A percentile compares a stretch with the other conserved stretches of the same genome.
phyloP scores from a whole-genome alignment of 2,329 filamentous ascomycete genomes.

The Fusarium buxicola region DNA sequence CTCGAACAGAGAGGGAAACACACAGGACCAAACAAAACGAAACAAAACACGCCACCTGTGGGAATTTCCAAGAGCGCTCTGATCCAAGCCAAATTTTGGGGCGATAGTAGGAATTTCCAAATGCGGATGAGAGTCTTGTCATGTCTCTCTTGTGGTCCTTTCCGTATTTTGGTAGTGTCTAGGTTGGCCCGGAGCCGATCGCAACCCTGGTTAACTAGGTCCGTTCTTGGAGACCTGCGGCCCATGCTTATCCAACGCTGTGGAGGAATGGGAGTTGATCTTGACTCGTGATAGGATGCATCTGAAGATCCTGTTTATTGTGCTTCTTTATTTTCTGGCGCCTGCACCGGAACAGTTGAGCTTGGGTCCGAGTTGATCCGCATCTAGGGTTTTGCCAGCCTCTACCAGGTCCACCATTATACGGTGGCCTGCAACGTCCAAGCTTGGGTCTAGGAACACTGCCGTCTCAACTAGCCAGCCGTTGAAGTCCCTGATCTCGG shows the following conservation, averaged over 20 bases:
- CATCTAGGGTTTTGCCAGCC: conserved; percentile 47
- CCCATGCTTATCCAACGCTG: conserved; percentile 26
- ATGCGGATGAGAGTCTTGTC: conserved; percentile 22
- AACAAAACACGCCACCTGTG: conserved; percentile 40
- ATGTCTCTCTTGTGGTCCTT: conserved; percentile 7
- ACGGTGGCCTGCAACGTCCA: conserved; percentile 55
- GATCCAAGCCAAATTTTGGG: conserved; percentile 7
- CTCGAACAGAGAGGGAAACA: conserved; percentile 32
- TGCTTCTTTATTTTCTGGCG: conserved; percentile 28
- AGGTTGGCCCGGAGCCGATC: conserved; percentile 32
- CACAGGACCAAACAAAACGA: conserved; percentile 36
- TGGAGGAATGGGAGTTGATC: conserved; percentile 30
- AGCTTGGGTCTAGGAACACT: conserved; percentile 49
- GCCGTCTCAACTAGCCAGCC: conserved; percentile 67
- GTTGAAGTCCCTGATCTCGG: conserved; percentile 70
- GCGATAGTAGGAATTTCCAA: conserved; percentile 30
- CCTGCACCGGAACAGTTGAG: conserved; percentile 38
- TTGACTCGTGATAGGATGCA: conserved; percentile 23
- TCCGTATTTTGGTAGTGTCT: conserved; percentile 10
- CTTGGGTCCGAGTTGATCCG: conserved; percentile 49
- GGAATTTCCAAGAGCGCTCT: conserved; percentile 19
- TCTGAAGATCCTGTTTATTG: conserved; percentile 25
- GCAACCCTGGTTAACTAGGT: conserved; percentile 23
- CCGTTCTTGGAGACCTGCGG: conserved; percentile 10
- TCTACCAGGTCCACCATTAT: conserved; percentile 59